Percentiles rank a stretch among this genome's conserved stretches.
Conservation (phyloP, 495 filamentous ascomycete species). For the Penicillium alfredii region DNA sequence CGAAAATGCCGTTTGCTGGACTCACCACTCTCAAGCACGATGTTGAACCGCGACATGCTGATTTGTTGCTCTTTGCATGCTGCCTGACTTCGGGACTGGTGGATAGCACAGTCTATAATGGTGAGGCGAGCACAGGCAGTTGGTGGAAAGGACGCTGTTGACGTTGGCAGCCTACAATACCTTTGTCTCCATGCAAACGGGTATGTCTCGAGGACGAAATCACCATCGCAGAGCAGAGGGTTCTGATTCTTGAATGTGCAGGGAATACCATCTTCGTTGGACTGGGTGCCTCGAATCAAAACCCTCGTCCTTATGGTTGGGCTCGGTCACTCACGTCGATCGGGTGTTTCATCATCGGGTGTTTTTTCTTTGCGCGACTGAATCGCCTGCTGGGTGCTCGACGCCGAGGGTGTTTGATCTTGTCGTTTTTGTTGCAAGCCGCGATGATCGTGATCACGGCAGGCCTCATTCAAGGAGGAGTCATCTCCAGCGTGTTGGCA, state of each 20-base stretch:
- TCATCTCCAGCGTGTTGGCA: constrained; percentile 32
- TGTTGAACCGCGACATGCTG: constrained; percentile 31
- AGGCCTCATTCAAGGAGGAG: constrained; percentile 41
- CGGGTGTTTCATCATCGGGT: constrained; percentile 46
- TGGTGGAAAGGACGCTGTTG: background rate
- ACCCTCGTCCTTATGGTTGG: constrained; percentile 48
- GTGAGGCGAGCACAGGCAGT: constrained; percentile 5
- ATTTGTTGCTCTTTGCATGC: constrained; percentile 41
- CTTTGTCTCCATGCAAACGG: constrained; percentile 53
- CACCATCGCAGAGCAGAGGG: background rate
- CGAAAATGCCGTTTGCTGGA: constrained; percentile 3
- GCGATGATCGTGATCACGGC: constrained; percentile 50
- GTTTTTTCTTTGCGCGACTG: constrained; percentile 37
- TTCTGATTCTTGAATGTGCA: constrained; percentile 1
- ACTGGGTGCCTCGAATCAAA: constrained; percentile 51
- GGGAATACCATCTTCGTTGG: constrained; percentile 61
- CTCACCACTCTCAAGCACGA: constrained; percentile 25
- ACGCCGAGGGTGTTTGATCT: constrained; percentile 42
- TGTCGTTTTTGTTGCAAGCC: constrained; percentile 51
- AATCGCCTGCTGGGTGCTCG: constrained; percentile 24
- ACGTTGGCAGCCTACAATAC: constrained; percentile 42
- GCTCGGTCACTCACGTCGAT: constrained; percentile 53
- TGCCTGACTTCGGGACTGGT: constrained; percentile 46
- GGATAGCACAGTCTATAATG: constrained; percentile 48
- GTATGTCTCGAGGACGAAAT: no score